Evolutionary conservation across 2,329 filamentous ascomycete species (phyloP), one percentile per base, ranked within the genome.

Genomic region (Monosporascus sp.): DNA sequence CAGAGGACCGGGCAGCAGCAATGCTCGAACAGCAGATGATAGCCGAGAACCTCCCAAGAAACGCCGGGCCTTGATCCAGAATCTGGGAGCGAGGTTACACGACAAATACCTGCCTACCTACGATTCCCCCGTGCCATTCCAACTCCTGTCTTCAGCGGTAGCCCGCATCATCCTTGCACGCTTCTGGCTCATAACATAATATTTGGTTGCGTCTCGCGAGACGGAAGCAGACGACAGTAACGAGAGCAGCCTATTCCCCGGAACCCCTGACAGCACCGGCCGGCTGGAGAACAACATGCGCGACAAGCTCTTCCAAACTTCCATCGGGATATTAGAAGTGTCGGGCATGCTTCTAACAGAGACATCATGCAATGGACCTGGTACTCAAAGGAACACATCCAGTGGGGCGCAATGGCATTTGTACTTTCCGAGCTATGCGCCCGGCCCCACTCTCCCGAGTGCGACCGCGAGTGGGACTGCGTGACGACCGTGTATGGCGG

Each of bases 21-120:
- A 60, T 37, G 38, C 55, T 48, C 44, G 62, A 68, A 27, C 56
- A 44, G 9, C 31, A 61, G 7, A 67, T 74, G 26, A 26, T 26
- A 26, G 26, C 2, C 6, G 26, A 26, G 7, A 26, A 7, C 26
- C 26, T 26, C 6, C 26, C 26, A 26, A 26, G 26, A 26, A 7
- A 26, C 26, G 26, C 26, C 26, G 6, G 31, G 62, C 68, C 57
- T 64, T 72, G 51, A 53, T 74, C 3, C 68, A 73, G 46, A 59
- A 61, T 7, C 46, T 52, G 44, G 16, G 22, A 34, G 17, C 2
- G 34, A 27, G 57, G 3, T 62, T 74, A 47, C 67, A 75, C 48
- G 58, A 59, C n/a, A 69, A 65, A 16, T 72, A 69, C 48, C 50
- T 73, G 17, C 60, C 56, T 2, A 66, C 72, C 48, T 74, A 67